Evolutionary conservation across 2,329 filamentous ascomycete genomes (phyloP), one percentile per base, ranked within the genome.

Genomic region (Botrytis pseudocinerea): DNA sequence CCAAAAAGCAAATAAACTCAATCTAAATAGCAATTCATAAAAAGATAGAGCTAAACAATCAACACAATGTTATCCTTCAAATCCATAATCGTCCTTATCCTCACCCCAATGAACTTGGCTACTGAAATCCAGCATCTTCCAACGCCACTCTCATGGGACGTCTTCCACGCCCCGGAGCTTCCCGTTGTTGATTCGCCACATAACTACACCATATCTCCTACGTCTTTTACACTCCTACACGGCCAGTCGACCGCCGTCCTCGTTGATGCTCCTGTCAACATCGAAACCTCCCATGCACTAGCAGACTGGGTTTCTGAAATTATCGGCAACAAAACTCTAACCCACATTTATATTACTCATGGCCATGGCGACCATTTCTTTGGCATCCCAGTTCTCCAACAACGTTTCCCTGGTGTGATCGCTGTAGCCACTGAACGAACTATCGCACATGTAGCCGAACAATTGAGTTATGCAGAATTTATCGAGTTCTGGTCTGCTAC

Each of bases 281-380:
- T 64, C 2, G 48, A 35, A 42, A 62, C n/a, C 18, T 42, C 59
- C 2, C 4, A 77, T 7, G 78, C 76, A 1, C 77, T 84, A 9
- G 78, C 78, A 4, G 70, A 78, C 10, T 85, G 82, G 82, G 81
- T 84, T 72, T 78, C 81, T 18, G 70, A 71, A 1, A 80, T 79
- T 1, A 76, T 79, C 0, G 77, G 78, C 0, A 73, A 71, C 25
- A 79, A 78, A 28, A 77, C 76, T 2, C 76, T 84, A 0, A 74
- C 73, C 2, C 79, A 80, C 48, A 80, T 84, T 40, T 84, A 83
- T 73, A 80, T 83, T 54, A 84, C 83, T 0, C 83, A 84, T 59
- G 81, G 81, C 25, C 82, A 84, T 59, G 82, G 78, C 25, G 82
- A 84, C 75, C 83, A 85, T 75, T 84, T 78, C 74, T 81, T 83